phyloP scores from a whole-genome alignment of 208 protist genomes.

The Leishmania braziliensis region DNA sequence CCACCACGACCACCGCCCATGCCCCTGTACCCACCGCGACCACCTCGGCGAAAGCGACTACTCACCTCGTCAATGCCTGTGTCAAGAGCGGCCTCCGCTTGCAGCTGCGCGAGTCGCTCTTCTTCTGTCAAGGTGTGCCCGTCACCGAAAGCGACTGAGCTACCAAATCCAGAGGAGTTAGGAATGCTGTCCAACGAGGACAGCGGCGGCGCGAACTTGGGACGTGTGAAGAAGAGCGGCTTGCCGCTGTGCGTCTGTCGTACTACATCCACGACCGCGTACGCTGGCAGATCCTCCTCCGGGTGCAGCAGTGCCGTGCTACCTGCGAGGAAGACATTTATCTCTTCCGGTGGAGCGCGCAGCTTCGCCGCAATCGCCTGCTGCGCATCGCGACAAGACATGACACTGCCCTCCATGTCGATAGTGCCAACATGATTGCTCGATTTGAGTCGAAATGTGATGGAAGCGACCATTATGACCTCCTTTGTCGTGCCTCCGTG shows the following conservation, averaged over 20 bases:
- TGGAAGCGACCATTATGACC: constrained; percentile 56
- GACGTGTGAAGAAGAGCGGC: constrained; percentile 18
- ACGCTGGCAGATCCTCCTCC: constrained; percentile 74
- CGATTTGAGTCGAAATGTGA: constrained; percentile 80
- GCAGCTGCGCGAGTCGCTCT: constrained; percentile 78
- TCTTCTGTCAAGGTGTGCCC: constrained; percentile 65
- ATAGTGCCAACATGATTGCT: constrained; percentile 84
- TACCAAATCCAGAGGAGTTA: not conserved
- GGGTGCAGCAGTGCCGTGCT: constrained; percentile 76
- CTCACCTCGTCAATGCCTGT: constrained; percentile 76
- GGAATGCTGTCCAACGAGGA: not conserved
- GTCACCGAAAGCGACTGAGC: constrained; percentile 9
- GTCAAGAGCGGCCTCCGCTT: constrained; percentile 70
- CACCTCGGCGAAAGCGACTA: constrained; percentile 37
- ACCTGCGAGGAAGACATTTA: constrained; percentile 75
- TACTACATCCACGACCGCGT: constrained; percentile 82
- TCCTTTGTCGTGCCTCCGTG: not conserved
- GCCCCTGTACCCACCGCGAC: constrained; percentile 11
- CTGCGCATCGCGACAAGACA: constrained; percentile 67
- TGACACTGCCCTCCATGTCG: constrained; percentile 67
- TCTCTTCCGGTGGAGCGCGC: constrained; percentile 66
- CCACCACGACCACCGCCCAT: constrained; percentile 14
- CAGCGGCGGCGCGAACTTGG: constrained; percentile 4
- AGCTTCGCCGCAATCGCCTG: constrained; percentile 77
- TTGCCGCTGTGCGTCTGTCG: constrained; percentile 49